Evolutionary conservation across 2,329 filamentous ascomycete genomes (phyloP), one percentile per base, ranked within the genome.

Genomic region (Amesomyces nigricolor): DNA sequence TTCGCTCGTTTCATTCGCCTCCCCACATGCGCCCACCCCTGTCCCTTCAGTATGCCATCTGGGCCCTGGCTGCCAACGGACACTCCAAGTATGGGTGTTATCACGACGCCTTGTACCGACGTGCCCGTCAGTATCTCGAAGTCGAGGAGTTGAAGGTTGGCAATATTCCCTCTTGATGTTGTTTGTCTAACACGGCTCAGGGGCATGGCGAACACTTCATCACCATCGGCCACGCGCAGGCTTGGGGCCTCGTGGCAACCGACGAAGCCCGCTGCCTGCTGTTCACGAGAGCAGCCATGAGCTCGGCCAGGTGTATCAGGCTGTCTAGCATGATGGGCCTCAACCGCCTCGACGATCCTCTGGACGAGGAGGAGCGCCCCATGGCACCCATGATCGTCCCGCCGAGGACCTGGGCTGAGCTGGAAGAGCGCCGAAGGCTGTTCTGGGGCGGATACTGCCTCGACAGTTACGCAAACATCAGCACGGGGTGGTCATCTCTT

Each of bases 391-490:
- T 86, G 43, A 67, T 96, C 7, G 76, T 82, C 3, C 86, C 89
- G 1, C 78, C 90, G 0, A 81, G 80, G 63, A 88, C 90, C 65
- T 95, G 89, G 89, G 84, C 82, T 0, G 92, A 96, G 58, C 61
- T 76, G 17, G 77, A 80, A 57, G 91, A 97, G 70, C 79, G 91
- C 50, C 80, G 92, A 56, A 79, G 92, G 61, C 85, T 88, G 0
- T 95, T 96, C 63, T 96, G 92, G 92, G 82, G 86, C 61, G 80
- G 85, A 0, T 96, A 92, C 65, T 87, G 85, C 62, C 79, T 88
- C 42, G 91, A 96, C 68, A 81, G 88, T 26, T 95, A 95, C 71
- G 86, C 89, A 2, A 90, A 87, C 64, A 88, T 95, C 50, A 90
- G 89, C 11, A 95, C 91, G 4, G 91, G 91, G 2, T 96, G 91